Conservation (phyloP, 805 yeast genomes). For the Candida nonsorbophila region DNA sequence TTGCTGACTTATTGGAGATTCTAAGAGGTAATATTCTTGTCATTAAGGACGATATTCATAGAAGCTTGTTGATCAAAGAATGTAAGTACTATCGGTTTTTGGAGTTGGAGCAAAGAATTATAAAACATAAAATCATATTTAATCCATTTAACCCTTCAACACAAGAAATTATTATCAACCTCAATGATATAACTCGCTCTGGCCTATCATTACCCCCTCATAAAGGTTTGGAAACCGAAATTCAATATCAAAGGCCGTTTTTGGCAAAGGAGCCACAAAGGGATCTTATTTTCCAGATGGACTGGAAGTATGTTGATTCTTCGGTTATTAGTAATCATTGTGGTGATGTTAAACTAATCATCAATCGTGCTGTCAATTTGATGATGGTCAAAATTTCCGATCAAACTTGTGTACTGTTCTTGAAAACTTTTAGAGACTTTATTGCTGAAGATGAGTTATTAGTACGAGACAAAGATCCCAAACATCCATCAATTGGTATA, state of each 20-base stretch:
- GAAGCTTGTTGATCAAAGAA: constrained; percentile 57
- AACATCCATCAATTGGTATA: constrained; percentile 13
- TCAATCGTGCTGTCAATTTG: constrained; percentile 21
- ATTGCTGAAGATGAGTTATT: no score
- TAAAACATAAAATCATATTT: constrained; percentile 43
- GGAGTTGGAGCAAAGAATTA: constrained; percentile 65
- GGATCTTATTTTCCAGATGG: constrained; percentile 26
- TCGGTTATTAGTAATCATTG: constrained; percentile 8
- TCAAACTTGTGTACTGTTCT: constrained; percentile 15
- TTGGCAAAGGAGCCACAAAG: constrained; percentile 26
- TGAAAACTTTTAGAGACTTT: constrained; percentile 18
- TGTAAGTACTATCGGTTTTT: constrained; percentile 73
- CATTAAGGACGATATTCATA: constrained; percentile 47
- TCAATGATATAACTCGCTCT: constrained; percentile 29
- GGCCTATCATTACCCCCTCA: constrained; percentile 10
- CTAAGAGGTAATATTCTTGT: constrained; percentile 50
- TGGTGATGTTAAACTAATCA: constrained; percentile 26
- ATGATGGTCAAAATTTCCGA: constrained; percentile 21
- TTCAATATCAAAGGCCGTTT: constrained; percentile 28
- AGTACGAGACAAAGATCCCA: no score
- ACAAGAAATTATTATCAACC: constrained; percentile 54
- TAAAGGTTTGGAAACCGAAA: constrained; percentile 10
- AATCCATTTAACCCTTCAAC: constrained; percentile 41
- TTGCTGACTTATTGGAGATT: constrained; percentile 48
- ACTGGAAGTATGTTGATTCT: constrained; percentile 8